These are phyloP conservation scores for Aspergillus sp. DNA, from an alignment of 2,329 filamentous ascomycete species.

Conservation along the genomic window DNA sequence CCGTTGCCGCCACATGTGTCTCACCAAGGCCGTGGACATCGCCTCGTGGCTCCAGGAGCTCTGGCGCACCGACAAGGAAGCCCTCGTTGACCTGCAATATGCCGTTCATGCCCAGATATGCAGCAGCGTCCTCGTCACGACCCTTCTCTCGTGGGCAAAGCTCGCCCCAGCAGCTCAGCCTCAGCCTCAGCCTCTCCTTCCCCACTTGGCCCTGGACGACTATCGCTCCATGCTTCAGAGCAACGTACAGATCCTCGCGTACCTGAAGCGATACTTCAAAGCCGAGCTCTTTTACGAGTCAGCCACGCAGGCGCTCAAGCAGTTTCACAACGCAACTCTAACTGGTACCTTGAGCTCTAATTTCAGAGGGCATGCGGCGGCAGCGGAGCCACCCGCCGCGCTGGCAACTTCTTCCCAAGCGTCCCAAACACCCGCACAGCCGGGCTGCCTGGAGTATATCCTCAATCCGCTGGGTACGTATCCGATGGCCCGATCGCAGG, in stretches of 20 bases:
- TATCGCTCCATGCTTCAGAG: not conserved
- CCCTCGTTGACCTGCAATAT: not conserved
- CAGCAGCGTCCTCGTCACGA: conserved; percentile 3
- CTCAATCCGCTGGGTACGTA: conserved; percentile 2
- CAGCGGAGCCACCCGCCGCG: too few relatives aligned
- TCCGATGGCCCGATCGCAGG: not conserved
- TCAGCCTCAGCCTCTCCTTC: not conserved
- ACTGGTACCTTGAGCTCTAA: too few relatives aligned
- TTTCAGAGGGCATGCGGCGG: too few relatives aligned
- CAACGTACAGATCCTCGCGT: not conserved
- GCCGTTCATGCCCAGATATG: conserved; percentile 5
- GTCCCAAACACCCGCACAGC: not conserved
- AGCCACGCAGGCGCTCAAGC: not conserved
- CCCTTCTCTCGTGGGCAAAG: not conserved
- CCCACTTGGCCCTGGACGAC: not conserved
- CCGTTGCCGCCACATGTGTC: conserved; percentile 2
- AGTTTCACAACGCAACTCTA: not conserved
- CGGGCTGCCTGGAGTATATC: conserved; percentile 1
- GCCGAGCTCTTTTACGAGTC: not conserved
- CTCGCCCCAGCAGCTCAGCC: too few relatives aligned
- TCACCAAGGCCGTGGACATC: conserved; percentile 5
- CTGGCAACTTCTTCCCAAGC: too few relatives aligned
- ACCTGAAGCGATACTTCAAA: not conserved
- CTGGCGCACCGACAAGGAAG: not conserved
- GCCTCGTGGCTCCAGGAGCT: conserved; percentile 1